A percentile compares a stretch with the other conserved stretches of the same genome.
Conservation (phyloP, 2,329 filamentous ascomycete genomes). For the Paraconiothyrium brasiliense region DNA sequence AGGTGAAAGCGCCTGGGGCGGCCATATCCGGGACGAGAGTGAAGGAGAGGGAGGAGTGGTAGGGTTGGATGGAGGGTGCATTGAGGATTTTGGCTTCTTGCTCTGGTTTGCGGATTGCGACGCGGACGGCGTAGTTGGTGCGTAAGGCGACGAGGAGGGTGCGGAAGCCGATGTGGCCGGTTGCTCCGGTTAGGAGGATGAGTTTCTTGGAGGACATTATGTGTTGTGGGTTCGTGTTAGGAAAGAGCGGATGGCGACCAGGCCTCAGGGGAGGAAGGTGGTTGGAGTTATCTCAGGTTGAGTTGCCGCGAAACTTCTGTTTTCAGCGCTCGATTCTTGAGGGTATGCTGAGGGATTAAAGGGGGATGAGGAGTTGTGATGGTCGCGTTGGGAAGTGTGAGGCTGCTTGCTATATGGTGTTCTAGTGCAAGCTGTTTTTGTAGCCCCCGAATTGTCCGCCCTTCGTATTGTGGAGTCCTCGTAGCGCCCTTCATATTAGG, state of each 20-base stretch:
- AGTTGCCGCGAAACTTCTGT: no score
- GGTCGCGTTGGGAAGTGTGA: neutral
- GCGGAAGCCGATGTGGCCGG: slow-evolving; percentile 10
- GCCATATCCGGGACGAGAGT: slow-evolving; percentile 6
- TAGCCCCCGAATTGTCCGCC: neutral
- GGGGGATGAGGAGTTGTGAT: neutral
- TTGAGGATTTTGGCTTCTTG: neutral
- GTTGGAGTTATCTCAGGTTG: no score
- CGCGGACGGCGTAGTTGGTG: slow-evolving; percentile 3
- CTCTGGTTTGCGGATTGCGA: slow-evolving; percentile 4
- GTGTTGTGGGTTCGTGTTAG: no score
- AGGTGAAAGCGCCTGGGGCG: slow-evolving; percentile 1
- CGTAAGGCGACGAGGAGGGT: slow-evolving; percentile 2
- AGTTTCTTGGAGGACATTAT: slow-evolving; percentile 1
- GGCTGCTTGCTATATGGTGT: slow-evolving; percentile 1
- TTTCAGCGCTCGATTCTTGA: neutral
- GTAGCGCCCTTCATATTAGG: neutral
- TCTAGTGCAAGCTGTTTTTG: neutral
- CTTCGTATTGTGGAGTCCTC: slow-evolving; percentile 7
- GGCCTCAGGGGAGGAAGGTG: no score
- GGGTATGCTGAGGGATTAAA: neutral
- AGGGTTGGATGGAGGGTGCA: neutral
- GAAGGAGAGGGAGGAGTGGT: slow-evolving; percentile 4
- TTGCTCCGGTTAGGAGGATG: slow-evolving; percentile 5
- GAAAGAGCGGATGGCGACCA: no score